Conservation (phyloP, 1,284 basidiomycete species). For the Ustilago trichophora region DNA sequence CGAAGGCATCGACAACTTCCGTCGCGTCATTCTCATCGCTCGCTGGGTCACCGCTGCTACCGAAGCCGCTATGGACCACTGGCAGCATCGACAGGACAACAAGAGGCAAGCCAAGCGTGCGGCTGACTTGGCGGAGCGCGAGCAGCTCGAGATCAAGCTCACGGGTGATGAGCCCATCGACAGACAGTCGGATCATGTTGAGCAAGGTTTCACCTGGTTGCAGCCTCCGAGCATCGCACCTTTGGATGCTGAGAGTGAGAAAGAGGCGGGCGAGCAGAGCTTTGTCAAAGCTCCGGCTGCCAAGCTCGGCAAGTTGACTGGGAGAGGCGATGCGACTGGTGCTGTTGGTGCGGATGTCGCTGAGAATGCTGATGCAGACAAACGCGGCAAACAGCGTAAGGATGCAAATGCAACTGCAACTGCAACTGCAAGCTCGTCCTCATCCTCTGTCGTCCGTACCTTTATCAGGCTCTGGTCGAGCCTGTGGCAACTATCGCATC, state of each 20-base stretch:
- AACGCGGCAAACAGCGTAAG: not conserved
- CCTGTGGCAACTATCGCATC: slow-evolving; percentile 6
- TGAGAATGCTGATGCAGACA: slow-evolving; percentile 6
- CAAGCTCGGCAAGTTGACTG: slow-evolving; percentile 32
- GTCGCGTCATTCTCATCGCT: slow-evolving; percentile 36
- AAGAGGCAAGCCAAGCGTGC: not conserved
- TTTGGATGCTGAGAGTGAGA: slow-evolving; percentile 7
- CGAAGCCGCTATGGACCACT: slow-evolving; percentile 36
- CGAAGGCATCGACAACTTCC: slow-evolving; percentile 43
- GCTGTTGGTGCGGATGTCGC: slow-evolving; percentile 30
- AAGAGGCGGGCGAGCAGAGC: slow-evolving; percentile 7
- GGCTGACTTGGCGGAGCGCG: not conserved
- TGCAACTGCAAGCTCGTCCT: not conserved
- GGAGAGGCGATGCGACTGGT: slow-evolving; percentile 22
- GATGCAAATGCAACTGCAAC: not conserved
- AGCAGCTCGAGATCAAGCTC: slow-evolving; percentile 7
- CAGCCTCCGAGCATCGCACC: slow-evolving; percentile 23
- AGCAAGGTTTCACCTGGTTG: slow-evolving; percentile 14
- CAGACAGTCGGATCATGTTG: slow-evolving; percentile 8
- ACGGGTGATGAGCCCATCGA: slow-evolving; percentile 27
- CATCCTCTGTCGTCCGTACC: not conserved
- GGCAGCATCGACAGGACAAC: slow-evolving; percentile 13
- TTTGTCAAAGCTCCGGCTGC: not conserved
- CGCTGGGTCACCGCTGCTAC: slow-evolving; percentile 34
- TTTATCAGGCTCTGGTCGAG: slow-evolving; percentile 3